phyloP scores from a whole-genome alignment of 768 basidiomycete species.

The Rickenella mellea region DNA sequence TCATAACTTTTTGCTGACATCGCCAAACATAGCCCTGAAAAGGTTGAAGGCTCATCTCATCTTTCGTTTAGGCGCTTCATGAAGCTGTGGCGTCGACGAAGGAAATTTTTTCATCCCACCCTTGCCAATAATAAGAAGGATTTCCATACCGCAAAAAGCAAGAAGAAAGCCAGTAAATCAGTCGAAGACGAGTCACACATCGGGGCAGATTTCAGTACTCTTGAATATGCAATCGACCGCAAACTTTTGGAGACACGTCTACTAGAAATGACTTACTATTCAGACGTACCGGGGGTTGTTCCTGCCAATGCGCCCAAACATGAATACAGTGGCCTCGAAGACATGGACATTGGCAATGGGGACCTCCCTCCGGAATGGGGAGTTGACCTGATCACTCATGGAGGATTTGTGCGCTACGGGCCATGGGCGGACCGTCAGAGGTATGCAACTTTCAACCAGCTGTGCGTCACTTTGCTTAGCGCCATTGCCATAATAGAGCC shows the following conservation, averaged over 20 bases:
- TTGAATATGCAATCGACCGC: conserved; percentile 85
- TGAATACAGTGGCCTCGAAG: conserved; percentile 27
- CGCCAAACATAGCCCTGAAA: conserved; percentile 16
- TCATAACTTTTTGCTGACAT: conserved; percentile 16
- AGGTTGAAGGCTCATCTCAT: conserved; percentile 19
- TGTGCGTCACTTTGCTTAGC: not conserved
- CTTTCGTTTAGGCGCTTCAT: conserved; percentile 29
- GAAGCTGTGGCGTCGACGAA: conserved; percentile 49
- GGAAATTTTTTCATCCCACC: conserved; percentile 23
- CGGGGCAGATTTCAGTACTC: conserved; percentile 41
- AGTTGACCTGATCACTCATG: conserved; percentile 70
- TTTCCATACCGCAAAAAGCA: conserved; percentile 10
- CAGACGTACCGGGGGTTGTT: conserved; percentile 74
- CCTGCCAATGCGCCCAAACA: conserved; percentile 28
- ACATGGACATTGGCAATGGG: conserved; percentile 75
- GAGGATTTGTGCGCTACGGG: conserved; percentile 74
- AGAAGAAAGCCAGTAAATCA: conserved; percentile 16
- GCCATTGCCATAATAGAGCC: conserved; percentile 30
- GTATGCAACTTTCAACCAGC: conserved; percentile 24
- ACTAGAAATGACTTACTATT: conserved; percentile 80
- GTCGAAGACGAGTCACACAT: conserved; percentile 45
- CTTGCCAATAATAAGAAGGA: not conserved
- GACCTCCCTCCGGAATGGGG: conserved; percentile 92
- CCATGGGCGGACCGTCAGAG: conserved; percentile 96
- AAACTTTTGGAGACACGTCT: conserved; percentile 69